Conservation (phyloP, 2,329 filamentous ascomycete species). For the Penicillium sp. region DNA sequence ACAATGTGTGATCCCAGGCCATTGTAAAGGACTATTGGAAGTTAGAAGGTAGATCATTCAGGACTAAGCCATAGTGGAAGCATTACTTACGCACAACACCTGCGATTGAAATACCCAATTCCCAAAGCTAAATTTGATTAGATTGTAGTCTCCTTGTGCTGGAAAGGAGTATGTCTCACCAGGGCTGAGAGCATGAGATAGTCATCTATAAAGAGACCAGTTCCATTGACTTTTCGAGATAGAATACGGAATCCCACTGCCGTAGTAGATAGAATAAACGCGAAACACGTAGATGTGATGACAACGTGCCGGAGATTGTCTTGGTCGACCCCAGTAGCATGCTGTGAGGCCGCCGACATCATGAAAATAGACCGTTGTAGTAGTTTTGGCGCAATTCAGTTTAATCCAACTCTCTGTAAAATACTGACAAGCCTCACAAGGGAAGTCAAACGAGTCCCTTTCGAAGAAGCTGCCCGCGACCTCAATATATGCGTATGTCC, state of each 20-base stretch:
- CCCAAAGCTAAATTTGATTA: constrained; percentile 15
- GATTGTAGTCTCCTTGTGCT: background rate
- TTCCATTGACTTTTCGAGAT: constrained; percentile 22
- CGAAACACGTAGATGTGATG: constrained; percentile 28
- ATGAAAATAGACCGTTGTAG: background rate
- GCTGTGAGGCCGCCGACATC: constrained; percentile 11
- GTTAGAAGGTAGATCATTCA: background rate
- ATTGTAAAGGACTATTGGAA: constrained; percentile 22
- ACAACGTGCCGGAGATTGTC: constrained; percentile 30
- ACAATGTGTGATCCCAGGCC: constrained; percentile 25
- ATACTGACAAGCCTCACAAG: no score
- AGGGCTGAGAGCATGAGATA: constrained; percentile 17
- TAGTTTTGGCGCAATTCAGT: background rate
- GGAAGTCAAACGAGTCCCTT: no score
- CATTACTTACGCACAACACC: constrained; percentile 23
- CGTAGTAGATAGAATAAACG: constrained; percentile 25
- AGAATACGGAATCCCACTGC: constrained; percentile 23
- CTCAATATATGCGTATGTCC: constrained; percentile 6
- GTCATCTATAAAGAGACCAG: constrained; percentile 10
- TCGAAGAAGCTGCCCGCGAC: no score
- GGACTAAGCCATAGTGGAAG: background rate
- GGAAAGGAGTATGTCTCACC: constrained; percentile 1
- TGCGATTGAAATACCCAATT: constrained; percentile 27
- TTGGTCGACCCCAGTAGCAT: constrained; percentile 18
- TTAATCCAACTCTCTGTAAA: no score